Evolutionary conservation across 208 protist genomes (phyloP), one percentile per base, ranked within the genome.

Genomic region (Leishmania tarentolae): DNA sequence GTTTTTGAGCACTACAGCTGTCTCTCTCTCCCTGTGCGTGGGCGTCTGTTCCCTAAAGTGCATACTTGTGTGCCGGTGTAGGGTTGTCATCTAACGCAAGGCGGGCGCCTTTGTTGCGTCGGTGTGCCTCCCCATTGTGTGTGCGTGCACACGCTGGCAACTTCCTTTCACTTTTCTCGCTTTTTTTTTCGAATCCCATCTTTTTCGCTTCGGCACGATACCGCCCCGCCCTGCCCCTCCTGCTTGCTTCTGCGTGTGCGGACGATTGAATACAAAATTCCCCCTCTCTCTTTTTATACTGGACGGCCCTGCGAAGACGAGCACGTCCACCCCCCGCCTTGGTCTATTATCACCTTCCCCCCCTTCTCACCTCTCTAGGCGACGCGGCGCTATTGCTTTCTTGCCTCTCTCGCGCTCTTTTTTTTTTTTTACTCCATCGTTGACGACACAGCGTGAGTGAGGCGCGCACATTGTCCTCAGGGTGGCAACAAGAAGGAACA

Each of bases 151-250:
- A 19, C 44, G 17, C n/a, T 24, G 31, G 40, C 5, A 46, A 57
- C 46, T 57, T 17, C 44, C 21, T 40, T 75, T 75, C 13, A 8
- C 71, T 47, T 75, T 37, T 7, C 42, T 11, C 19, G 15, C 44
- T 70, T 65, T 70, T 75, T 52, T 21, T 52, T 8, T 24, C 9
- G 17, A 61, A 61, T 61, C 8, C 28, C 56, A 8, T 31, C 56
- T 37, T 69, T 75, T n/a, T 56, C 57, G 42, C 75, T 79, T 72
- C 35, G 57, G 40, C 72, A 53, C 63, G n/a, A 59, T 21, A n/a
- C 53, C 53, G 3, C 53, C 24, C 19, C 53, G 17, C 53, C 7
- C 53, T 59, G n/a, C n/a, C n/a, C n/a, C n/a, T n/a, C n/a, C n/a
- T 21, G 21, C 53, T 5, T 59, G 53, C 19, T 28, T 59, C 28